These are phyloP conservation scores for Nasturtium officinale DNA, from an alignment of 345 rosid species.

Conservation along the genomic window DNA sequence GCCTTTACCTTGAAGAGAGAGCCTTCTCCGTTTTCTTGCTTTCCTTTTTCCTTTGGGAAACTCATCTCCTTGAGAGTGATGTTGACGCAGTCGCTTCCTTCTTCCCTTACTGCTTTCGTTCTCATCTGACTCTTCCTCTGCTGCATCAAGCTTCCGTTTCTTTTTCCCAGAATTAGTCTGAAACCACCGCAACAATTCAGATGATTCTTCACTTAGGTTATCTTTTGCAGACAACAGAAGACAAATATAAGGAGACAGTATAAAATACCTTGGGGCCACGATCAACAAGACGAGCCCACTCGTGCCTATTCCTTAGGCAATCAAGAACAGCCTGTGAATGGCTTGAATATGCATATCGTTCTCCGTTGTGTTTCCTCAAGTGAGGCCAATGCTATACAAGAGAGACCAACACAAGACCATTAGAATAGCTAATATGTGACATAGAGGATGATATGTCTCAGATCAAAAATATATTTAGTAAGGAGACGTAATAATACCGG, in stretches of 20 bases:
- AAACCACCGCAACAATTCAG: constrained; percentile 8
- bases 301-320: constrained; percentile 92
- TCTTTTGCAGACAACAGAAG: too few relatives aligned
- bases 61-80: constrained; percentile 75
- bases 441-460: constrained; percentile 4
- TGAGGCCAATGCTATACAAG: constrained; percentile 90
- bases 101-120: constrained; percentile 58
- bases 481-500: constrained; percentile 65
- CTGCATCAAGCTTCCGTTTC: constrained; percentile 72
- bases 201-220: not conserved
- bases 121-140: constrained; percentile 81
- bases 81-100: constrained; percentile 43
- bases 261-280: constrained; percentile 95
- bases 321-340: constrained; percentile 99
- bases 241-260: too few relatives aligned
- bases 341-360: constrained; percentile 95
- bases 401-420: constrained; percentile 29
- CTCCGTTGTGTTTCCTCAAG: constrained; percentile 98
- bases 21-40: constrained; percentile 80
- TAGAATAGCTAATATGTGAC: constrained; percentile 8
- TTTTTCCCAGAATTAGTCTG: constrained; percentile 89
- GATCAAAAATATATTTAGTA: constrained; percentile 24
- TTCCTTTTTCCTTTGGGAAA: constrained; percentile 93
- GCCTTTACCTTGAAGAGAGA: constrained; percentile 80
- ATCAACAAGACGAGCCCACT: constrained; percentile 97